Evolutionary conservation across 2,329 filamentous ascomycete genomes (phyloP).

Genomic region (Colletotrichum cuscutae): DNA sequence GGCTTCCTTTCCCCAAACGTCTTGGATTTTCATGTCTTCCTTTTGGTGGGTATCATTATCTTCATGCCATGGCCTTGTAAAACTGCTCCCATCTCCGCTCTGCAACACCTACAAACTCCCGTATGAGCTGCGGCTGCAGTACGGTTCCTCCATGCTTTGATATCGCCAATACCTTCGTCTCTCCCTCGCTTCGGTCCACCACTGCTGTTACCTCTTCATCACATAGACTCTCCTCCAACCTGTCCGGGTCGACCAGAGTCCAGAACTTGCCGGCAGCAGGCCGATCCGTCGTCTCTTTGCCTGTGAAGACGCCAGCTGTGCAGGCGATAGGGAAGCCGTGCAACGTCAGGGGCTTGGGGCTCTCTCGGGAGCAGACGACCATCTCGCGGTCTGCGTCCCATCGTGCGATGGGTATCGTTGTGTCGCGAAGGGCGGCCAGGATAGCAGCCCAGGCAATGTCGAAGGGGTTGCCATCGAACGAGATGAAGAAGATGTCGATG

Average conservation of each 20-base stretch:
- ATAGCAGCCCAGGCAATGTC: constrained; percentile 91
- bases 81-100: constrained; percentile 71
- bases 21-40: constrained; percentile 6
- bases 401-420: constrained; percentile 78
- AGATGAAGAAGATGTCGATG: constrained; percentile 94
- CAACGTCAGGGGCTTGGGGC: constrained; percentile 68
- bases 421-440: constrained; percentile 82
- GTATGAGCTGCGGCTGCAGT: constrained; percentile 72
- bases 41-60: constrained; percentile 41
- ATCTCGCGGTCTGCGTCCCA: constrained; percentile 87
- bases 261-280: constrained; percentile 66
- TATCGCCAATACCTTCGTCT: constrained; percentile 72
- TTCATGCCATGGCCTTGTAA: constrained; percentile 52
- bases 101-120: constrained; percentile 67
- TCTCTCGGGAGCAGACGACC: constrained; percentile 76
- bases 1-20: background rate
- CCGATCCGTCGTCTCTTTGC: constrained; percentile 62
- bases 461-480: constrained; percentile 90
- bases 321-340: constrained; percentile 77
- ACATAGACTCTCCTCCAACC: constrained; percentile 87
- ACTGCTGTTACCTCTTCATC: constrained; percentile 85
- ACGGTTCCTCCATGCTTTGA: constrained; percentile 86
- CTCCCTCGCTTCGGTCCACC: constrained; percentile 70
- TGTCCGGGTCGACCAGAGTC: constrained; percentile 89
- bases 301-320: constrained; percentile 82